Conservation (phyloP, 2,329 filamentous ascomycete genomes). For the Colletotrichum lentis region DNA sequence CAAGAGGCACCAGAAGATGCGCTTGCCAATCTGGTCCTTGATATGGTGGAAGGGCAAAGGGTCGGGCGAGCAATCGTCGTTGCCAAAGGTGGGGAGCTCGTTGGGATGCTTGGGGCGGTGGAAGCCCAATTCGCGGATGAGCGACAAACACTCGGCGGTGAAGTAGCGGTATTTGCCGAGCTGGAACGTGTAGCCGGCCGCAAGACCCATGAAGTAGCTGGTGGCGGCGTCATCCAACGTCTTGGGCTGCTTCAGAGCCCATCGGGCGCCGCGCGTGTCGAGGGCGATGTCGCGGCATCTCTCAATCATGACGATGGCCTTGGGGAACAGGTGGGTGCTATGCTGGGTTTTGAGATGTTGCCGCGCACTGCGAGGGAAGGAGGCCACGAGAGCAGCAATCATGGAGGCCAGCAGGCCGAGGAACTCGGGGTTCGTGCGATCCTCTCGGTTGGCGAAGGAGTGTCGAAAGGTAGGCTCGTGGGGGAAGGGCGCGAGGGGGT, state of each 20-base stretch:
- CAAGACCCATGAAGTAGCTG: slow-evolving; percentile 77
- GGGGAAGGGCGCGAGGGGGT: slow-evolving; percentile 79
- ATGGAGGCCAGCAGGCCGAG: slow-evolving; percentile 77
- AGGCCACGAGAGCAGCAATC: slow-evolving; percentile 76
- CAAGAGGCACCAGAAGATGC: slow-evolving; percentile 86
- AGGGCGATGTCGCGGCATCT: slow-evolving; percentile 75
- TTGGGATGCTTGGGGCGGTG: slow-evolving; percentile 61
- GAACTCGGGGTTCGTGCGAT: slow-evolving; percentile 72
- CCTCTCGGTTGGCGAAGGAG: slow-evolving; percentile 72
- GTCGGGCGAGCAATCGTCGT: slow-evolving; percentile 50
- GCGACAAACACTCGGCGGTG: slow-evolving; percentile 74
- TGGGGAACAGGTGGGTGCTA: slow-evolving; percentile 71
- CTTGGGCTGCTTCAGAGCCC: slow-evolving; percentile 57
- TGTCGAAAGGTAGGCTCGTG: slow-evolving; percentile 80
- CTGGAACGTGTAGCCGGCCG: slow-evolving; percentile 72
- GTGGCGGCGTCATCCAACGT: slow-evolving; percentile 69
- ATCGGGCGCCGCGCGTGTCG: slow-evolving; percentile 68
- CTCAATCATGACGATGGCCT: slow-evolving; percentile 73
- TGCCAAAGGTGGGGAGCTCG: slow-evolving; percentile 52
- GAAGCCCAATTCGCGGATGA: slow-evolving; percentile 73
- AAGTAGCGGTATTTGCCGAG: slow-evolving; percentile 74
- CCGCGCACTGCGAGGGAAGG: slow-evolving; percentile 76
- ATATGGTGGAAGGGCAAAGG: slow-evolving; percentile 70
- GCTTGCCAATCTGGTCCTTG: slow-evolving; percentile 75
- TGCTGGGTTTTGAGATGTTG: slow-evolving; percentile 74